Evolutionary conservation across 495 filamentous ascomycete species (phyloP).

Genomic region (Acidiella bohemica): DNA sequence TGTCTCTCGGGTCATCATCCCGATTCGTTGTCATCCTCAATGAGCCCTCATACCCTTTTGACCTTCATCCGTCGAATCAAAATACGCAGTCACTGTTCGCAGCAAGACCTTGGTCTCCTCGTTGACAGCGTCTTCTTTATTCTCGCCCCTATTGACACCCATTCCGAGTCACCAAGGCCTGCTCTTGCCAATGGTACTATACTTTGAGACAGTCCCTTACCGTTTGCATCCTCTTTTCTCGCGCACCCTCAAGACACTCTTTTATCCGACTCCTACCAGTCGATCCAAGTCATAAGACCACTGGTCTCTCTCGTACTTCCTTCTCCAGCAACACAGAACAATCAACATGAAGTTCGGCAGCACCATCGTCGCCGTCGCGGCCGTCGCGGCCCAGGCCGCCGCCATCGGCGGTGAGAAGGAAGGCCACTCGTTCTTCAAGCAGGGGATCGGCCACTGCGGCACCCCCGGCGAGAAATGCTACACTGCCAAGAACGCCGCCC

Average conservation of each 20-base stretch:
- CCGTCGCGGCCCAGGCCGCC: constrained; percentile 11
- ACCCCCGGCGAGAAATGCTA: constrained; percentile 3
- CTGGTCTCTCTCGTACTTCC: too few species aligned
- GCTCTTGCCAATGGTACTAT: too few species aligned
- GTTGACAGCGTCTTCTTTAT: neutral
- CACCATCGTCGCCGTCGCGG: constrained; percentile 4
- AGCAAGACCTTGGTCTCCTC: too few species aligned
- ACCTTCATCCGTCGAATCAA: too few species aligned
- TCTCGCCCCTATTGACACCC: neutral
- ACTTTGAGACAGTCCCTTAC: too few species aligned
- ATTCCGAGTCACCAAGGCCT: neutral
- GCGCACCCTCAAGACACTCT: constrained; percentile 12
- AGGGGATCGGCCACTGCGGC: constrained; percentile 7
- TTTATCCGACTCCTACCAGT: constrained; percentile 10
- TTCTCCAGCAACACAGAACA: neutral
- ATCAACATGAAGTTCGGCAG: constrained; percentile 14
- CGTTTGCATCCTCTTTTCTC: constrained; percentile 9
- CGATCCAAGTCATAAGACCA: constrained; percentile 10
- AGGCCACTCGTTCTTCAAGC: constrained; percentile 1
- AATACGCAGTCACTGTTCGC: too few species aligned
- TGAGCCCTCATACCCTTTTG: too few species aligned
- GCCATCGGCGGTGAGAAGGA: constrained; percentile 4
- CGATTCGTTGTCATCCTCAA: too few species aligned
- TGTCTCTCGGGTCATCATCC: too few species aligned
- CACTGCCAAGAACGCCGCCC: constrained; percentile 2